A percentile compares a stretch with the other conserved stretches of the same genome.
Conservation (phyloP, 441 rosid species). For the Eutrema salsugineum region DNA sequence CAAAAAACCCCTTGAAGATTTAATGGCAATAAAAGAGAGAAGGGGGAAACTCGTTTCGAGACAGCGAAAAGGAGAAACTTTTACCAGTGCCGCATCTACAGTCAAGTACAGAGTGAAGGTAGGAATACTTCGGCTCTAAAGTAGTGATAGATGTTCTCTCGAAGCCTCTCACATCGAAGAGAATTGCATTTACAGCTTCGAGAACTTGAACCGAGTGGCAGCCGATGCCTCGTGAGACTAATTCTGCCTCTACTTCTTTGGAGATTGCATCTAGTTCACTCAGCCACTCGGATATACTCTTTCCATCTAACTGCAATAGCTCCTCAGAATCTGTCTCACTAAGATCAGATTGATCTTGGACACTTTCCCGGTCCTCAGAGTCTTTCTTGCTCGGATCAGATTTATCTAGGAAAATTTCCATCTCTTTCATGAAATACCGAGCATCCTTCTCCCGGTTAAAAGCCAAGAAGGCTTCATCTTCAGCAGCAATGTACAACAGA, state of each 20-base stretch:
- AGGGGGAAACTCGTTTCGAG: background rate
- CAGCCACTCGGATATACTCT: constrained; percentile 61
- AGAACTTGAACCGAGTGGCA: constrained; percentile 73
- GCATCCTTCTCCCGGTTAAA: constrained; percentile 59
- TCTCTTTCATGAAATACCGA: constrained; percentile 44
- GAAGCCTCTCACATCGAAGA: constrained; percentile 75
- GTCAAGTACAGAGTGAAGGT: constrained; percentile 73
- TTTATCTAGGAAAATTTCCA: constrained; percentile 35
- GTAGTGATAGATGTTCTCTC: constrained; percentile 53
- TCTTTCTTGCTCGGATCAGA: constrained; percentile 40
- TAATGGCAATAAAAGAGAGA: background rate
- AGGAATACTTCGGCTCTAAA: constrained; percentile 62
- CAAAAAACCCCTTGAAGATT: constrained; percentile 3
- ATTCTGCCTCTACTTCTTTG: constrained; percentile 81
- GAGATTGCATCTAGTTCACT: constrained; percentile 60
- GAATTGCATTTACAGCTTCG: constrained; percentile 79
- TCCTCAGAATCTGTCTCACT: constrained; percentile 46
- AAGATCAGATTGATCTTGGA: constrained; percentile 33
- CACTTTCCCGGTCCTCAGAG: constrained; percentile 38
- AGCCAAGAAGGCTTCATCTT: constrained; percentile 76
- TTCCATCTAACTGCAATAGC: constrained; percentile 62
- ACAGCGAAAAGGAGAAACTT: constrained; percentile 16
- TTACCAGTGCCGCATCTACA: constrained; percentile 80
- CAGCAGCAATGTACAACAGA: constrained; percentile 78
- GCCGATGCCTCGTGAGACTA: constrained; percentile 74